Evolutionary conservation across 768 basidiomycete species (phyloP), one percentile per base, ranked within the genome.

Genomic region (Tylopilus rubrobrunneus): DNA sequence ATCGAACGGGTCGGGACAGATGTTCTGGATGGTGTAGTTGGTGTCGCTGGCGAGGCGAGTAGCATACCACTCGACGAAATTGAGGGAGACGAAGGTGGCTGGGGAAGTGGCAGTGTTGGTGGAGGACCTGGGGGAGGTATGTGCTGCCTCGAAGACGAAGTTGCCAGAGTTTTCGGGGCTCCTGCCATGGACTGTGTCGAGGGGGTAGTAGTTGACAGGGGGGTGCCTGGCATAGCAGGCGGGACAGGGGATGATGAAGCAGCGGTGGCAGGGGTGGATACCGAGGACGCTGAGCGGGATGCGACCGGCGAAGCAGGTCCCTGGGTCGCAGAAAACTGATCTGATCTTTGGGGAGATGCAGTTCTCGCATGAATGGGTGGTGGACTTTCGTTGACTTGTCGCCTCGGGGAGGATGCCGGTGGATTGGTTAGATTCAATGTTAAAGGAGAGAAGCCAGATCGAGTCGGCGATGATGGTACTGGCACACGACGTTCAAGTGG

Each of bases 71-170:
- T 49, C 12, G 39, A 29, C 12, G 48, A 40, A 10, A 33, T 15
- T 17, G 55, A 57, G 2, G 57, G 61, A 10, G 62, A 56, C 11
- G 64, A 51, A 25, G 67, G 69, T 10, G 46, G 66, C 23, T 61
- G 70, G 39, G 68, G 68, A 21, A 71, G 62, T 46, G 68, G 68
- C 21, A 59, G 58, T 33, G 63, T 68, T 3, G 68, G 68, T 5
- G 68, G 68, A 17, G 68, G 68, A n/a, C 61, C 58, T 14, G 64
- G 68, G 0, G 70, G 68, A 36, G 64, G 68, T 11, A 70, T 66
- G 12, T 70, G 66, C 19, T 65, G 63, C 31, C 69, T 65, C 27
- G 70, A 62, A 37, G 68, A 45, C 19, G 52, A 3, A 33, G 43
- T 2, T 27, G 49, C 9, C 15, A 58, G 39, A 6, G 61, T 37